These are phyloP conservation scores for Leishmania martiniquensis DNA, from an alignment of 208 protist genomes.

Conservation along the genomic window DNA sequence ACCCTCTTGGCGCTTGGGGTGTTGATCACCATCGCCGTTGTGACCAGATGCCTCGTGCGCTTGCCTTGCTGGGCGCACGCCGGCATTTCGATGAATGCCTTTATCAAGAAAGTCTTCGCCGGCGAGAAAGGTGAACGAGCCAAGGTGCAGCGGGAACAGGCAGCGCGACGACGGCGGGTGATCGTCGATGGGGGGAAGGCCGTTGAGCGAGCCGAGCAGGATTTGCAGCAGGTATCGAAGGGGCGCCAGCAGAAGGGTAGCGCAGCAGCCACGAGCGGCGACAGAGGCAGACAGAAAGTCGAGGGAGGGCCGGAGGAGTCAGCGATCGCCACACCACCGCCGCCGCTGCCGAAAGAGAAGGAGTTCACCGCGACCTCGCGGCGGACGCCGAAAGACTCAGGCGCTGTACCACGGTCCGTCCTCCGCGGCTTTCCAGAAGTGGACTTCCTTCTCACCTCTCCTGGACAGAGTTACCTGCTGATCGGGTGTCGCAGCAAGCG, in stretches of 20 bases:
- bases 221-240: conserved; percentile 31
- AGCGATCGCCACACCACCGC: neutral
- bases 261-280: neutral
- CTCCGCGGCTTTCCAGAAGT: conserved; percentile 65
- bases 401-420: conserved; percentile 38
- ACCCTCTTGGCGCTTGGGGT: conserved; percentile 30
- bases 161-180: conserved; percentile 23
- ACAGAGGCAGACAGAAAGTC: neutral
- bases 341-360: conserved; percentile 1
- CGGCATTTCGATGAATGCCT: conserved; percentile 30
- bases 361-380: conserved; percentile 30
- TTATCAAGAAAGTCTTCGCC: conserved; percentile 32
- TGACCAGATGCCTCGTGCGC: conserved; percentile 39
- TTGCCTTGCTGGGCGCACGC: conserved; percentile 48
- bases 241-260: neutral
- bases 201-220: conserved; percentile 21
- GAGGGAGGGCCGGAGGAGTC: neutral
- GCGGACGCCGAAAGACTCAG: conserved; percentile 23
- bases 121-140: conserved; percentile 40
- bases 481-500: conserved; percentile 73
- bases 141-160: conserved; percentile 31
- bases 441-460: conserved; percentile 65
- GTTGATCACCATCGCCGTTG: conserved; percentile 28
- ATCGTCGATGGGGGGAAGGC: conserved; percentile 33
- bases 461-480: conserved; percentile 62